Evolutionary conservation across 306 rosid species (phyloP), one percentile per base, ranked within the genome.

Genomic region (Corylus avellana): DNA sequence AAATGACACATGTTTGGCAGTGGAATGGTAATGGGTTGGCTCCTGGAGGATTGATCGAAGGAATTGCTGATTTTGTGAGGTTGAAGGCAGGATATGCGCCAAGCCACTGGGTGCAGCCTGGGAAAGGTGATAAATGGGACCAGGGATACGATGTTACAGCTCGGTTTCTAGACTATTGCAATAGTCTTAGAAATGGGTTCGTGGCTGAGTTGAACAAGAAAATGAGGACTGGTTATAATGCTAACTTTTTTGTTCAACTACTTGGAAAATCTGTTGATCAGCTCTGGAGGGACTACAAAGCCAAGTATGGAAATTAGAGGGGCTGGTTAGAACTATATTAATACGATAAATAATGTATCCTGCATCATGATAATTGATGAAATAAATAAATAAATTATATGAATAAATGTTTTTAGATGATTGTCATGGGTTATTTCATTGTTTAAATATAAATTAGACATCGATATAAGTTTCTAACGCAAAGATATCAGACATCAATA

Each of bases 11-110:
- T n/a, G 3, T 80, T 4, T 77, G 72, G 91, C 84, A 71, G 78
- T 83, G 86, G 87, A 74, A 79, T 7, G 89, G 85, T 3, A 83
- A 81, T 0, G 70, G 78, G 1, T 16, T 49, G 10, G 84, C 85
- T 14, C 90, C 90, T 0, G 27, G 44, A 0, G 86, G 80, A 32
- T 63, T 87, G 75, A 73, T 79, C 0, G 89, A 89, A 74, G 87
- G 90, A 54, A 79, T 87, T 2, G 92, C 90, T 0, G 90, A 89
- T 62, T 89, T 72, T 37, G 78, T 86, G 80, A 83, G 87, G 82
- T 58, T 86, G 76, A 87, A 80, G 55, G 70, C 86, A 1, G 85
- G 86, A 4, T 87, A 68, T 4, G 82, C 74, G 5, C 61, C 80
- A 1, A 13, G 10, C 0, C 47, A 12, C 2, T 87, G 87, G 87